Conservation (phyloP, 495 filamentous ascomycete genomes). For the Penicillium chermesinum region DNA sequence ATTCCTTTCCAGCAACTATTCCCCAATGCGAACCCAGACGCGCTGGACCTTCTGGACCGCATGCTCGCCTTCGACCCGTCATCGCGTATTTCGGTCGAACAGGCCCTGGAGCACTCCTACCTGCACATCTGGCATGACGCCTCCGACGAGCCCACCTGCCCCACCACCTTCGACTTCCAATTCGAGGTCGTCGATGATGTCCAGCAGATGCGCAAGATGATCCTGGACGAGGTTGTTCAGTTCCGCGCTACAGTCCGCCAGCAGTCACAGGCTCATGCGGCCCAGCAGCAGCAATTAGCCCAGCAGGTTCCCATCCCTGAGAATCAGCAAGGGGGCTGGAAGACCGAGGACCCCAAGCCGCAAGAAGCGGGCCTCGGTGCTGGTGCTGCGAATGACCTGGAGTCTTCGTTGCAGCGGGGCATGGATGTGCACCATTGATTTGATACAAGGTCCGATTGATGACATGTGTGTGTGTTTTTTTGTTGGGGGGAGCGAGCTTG, state of each 20-base stretch:
- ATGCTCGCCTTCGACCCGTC: conserved; percentile 98
- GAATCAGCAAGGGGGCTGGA: conserved; percentile 62
- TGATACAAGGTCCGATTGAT: not conserved
- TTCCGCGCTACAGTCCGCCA: conserved; percentile 75
- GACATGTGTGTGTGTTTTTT: not conserved
- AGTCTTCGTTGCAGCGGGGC: conserved; percentile 79
- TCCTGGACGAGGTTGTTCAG: conserved; percentile 80
- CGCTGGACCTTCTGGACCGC: conserved; percentile 85
- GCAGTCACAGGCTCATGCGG: conserved; percentile 47
- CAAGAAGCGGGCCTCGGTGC: conserved; percentile 65
- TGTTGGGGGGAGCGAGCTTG: not conserved
- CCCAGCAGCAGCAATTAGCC: conserved; percentile 36
- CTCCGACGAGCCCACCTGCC: conserved; percentile 89
- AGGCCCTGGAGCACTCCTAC: conserved; percentile 92
- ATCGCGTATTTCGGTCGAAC: conserved; percentile 84
- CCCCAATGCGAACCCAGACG: conserved; percentile 92
- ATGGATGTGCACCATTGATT: conserved; percentile 54
- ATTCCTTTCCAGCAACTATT: conserved; percentile 82
- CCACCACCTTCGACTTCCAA: conserved; percentile 92
- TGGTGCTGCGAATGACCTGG: conserved; percentile 55
- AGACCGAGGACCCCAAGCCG: conserved; percentile 78
- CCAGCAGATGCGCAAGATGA: conserved; percentile 92
- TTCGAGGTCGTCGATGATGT: conserved; percentile 96
- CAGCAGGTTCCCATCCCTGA: conserved; percentile 67
- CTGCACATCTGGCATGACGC: conserved; percentile 98